phyloP scores from a whole-genome alignment of 345 rosid species.

The Noccaea caerulescens region DNA sequence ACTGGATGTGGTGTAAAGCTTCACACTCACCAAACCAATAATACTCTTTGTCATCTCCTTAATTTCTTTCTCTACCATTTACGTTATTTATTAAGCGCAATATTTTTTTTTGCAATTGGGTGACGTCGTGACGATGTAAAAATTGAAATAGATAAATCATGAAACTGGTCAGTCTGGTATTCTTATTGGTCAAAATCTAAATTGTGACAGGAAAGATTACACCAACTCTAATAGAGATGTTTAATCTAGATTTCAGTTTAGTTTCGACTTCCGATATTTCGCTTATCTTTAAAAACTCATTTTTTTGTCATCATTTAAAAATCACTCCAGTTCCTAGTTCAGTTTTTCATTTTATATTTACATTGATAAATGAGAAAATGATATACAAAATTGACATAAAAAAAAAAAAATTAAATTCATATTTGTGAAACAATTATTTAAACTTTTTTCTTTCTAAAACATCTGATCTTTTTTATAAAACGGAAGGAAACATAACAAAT shows the following conservation, averaged over 20 bases:
- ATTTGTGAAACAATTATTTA: too few species aligned
- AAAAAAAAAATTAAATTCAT: too few species aligned
- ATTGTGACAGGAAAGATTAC: slow-evolving; percentile 7
- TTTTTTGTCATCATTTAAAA: too few species aligned
- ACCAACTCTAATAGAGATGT: background rate
- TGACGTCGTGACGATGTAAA: too few species aligned
- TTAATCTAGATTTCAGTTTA: background rate
- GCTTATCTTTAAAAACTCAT: too few species aligned
- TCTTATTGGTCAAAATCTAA: background rate
- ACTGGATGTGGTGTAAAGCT: slow-evolving; percentile 41
- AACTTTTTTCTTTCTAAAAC: too few species aligned
- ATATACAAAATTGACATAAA: too few species aligned
- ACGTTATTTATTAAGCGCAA: slow-evolving; percentile 27
- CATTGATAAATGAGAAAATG: too few species aligned
- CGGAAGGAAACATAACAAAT: background rate
- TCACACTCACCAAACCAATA: slow-evolving; percentile 32
- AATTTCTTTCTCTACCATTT: slow-evolving; percentile 36
- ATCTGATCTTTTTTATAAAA: too few species aligned
- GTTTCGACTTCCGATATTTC: background rate
- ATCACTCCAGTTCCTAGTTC: too few species aligned
- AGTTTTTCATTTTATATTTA: too few species aligned
- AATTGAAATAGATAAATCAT: too few species aligned
- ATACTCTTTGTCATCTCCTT: slow-evolving; percentile 18
- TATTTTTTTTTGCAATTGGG: background rate
- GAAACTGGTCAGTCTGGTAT: slow-evolving; percentile 17